phyloP scores from a whole-genome alignment of 2,329 filamentous ascomycete genomes.

The Phaeosphaeriaceae sp. region DNA sequence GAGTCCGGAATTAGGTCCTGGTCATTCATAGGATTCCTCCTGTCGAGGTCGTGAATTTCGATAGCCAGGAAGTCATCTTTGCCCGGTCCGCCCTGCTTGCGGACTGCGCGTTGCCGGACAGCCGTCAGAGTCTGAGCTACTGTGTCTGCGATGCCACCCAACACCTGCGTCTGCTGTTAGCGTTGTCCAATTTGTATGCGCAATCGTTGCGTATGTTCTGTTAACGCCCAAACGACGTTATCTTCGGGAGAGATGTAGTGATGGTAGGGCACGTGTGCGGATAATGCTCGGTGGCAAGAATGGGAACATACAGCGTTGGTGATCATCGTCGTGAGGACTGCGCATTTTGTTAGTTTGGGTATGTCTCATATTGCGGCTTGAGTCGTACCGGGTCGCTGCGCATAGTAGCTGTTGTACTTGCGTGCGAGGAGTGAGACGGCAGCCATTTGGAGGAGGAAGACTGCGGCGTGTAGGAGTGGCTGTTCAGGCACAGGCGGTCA shows the following conservation, averaged over 20 bases:
- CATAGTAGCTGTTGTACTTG: slow-evolving; percentile 94
- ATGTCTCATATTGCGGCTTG: background rate
- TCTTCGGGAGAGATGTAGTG: background rate
- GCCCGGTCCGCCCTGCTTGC: slow-evolving; percentile 69
- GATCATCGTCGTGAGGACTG: slow-evolving; percentile 97
- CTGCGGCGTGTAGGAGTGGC: slow-evolving; percentile 85
- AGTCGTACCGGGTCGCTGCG: slow-evolving; percentile 77
- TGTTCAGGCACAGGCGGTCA: slow-evolving; percentile 50
- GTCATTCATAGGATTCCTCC: slow-evolving; percentile 72
- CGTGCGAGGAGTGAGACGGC: slow-evolving; percentile 81
- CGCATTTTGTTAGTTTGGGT: slow-evolving; percentile 19
- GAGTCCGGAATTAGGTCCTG: slow-evolving; percentile 71
- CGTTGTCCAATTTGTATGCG: background rate
- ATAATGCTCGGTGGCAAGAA: slow-evolving; percentile 8
- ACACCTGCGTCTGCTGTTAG: slow-evolving; percentile 53
- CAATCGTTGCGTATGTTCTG: background rate
- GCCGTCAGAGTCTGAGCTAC: slow-evolving; percentile 92
- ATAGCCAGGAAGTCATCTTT: slow-evolving; percentile 79
- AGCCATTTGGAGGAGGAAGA: slow-evolving; percentile 88
- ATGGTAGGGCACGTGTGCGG: background rate
- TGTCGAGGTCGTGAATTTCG: slow-evolving; percentile 86
- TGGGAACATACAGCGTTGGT: slow-evolving; percentile 80
- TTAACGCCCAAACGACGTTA: background rate
- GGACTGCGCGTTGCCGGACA: slow-evolving; percentile 71
- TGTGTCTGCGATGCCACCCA: slow-evolving; percentile 95